A percentile compares a stretch with the other conserved stretches of the same genome.
phyloP scores from a whole-genome alignment of 768 basidiomycete genomes.

The Macrolepiota albuminosa region DNA sequence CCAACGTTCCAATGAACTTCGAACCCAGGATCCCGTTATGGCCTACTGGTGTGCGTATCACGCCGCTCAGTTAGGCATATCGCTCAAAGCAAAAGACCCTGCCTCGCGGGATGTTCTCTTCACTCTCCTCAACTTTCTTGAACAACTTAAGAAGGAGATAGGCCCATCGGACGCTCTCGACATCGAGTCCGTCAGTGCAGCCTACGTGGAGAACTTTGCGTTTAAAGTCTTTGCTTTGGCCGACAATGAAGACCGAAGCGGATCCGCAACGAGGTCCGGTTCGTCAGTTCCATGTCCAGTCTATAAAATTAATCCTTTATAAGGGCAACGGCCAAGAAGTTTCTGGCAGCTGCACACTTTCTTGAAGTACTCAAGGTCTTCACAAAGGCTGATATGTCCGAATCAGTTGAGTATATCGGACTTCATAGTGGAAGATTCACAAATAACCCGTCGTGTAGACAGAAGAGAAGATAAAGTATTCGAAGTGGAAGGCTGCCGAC shows the following conservation, averaged over 20 bases:
- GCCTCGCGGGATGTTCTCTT: conserved; percentile 66
- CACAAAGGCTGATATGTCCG: conserved; percentile 50
- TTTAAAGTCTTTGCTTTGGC: conserved; percentile 83
- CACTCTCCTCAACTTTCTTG: conserved; percentile 71
- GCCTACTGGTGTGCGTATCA: conserved; percentile 97
- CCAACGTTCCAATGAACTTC: conserved; percentile 87
- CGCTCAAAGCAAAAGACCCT: conserved; percentile 60
- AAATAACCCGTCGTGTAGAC: conserved; percentile 38
- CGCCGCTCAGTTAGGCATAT: conserved; percentile 85
- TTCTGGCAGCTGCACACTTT: conserved; percentile 92
- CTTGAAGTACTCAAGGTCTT: conserved; percentile 85
- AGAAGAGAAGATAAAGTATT: conserved; percentile 86
- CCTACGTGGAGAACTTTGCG: conserved; percentile 95
- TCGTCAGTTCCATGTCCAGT: neutral
- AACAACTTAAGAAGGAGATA: conserved; percentile 74
- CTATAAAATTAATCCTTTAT: conserved; percentile 3
- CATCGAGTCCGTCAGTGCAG: conserved; percentile 75
- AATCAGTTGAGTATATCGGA: conserved; percentile 41
- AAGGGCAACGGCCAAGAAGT: conserved; percentile 90
- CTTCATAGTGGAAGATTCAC: neutral
- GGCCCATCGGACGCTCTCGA: conserved; percentile 76
- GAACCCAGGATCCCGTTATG: conserved; percentile 76
- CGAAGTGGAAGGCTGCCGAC: conserved; percentile 97
- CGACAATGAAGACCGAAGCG: conserved; percentile 87
- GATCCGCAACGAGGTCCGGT: conserved; percentile 66